A percentile compares a stretch with the other conserved stretches of the same genome.
These are phyloP conservation scores for Nannochloropsis gaditana DNA, from an alignment of 108 stramenopile species.

Conservation along the genomic window DNA sequence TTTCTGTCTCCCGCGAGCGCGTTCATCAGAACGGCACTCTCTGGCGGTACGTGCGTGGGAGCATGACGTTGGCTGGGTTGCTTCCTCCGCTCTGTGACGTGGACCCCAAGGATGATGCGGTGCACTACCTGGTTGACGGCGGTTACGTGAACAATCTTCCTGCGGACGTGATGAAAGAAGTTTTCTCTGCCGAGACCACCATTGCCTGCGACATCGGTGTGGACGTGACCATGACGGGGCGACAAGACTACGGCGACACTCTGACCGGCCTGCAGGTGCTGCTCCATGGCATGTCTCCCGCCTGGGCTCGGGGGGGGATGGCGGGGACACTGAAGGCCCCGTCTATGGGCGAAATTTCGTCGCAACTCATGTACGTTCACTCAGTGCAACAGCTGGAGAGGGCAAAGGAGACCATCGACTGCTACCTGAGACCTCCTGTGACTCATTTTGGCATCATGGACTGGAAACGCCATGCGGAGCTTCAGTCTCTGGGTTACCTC, in stretches of 20 bases:
- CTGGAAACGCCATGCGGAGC: neutral
- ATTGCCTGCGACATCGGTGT: conserved; percentile 59
- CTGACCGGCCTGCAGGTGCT: conserved; percentile 57
- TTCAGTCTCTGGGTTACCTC: neutral
- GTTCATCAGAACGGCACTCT: conserved; percentile 55
- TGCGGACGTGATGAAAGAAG: conserved; percentile 57
- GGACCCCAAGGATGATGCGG: conserved; percentile 15
- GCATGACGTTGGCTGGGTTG: conserved; percentile 60
- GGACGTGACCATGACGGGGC: conserved; percentile 41
- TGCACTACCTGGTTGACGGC: conserved; percentile 58
- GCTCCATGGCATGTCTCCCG: conserved; percentile 18
- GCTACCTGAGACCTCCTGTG: neutral
- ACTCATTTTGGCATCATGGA: neutral
- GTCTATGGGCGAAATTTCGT: neutral
- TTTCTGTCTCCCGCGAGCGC: conserved; percentile 25
- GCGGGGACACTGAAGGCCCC: neutral
- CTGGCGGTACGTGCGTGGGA: conserved; percentile 61
- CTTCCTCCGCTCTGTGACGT: conserved; percentile 61
- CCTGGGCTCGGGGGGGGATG: neutral
- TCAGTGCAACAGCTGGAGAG: neutral
- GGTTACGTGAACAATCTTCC: conserved; percentile 63
- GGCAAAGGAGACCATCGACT: conserved; percentile 5
- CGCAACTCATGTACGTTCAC: neutral
- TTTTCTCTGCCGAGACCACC: conserved; percentile 55
- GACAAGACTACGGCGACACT: conserved; percentile 57